These are phyloP conservation scores for Caulochytrium protostelioides DNA, from an alignment of 371 early-diverging fungal species.

Conservation along the genomic window DNA sequence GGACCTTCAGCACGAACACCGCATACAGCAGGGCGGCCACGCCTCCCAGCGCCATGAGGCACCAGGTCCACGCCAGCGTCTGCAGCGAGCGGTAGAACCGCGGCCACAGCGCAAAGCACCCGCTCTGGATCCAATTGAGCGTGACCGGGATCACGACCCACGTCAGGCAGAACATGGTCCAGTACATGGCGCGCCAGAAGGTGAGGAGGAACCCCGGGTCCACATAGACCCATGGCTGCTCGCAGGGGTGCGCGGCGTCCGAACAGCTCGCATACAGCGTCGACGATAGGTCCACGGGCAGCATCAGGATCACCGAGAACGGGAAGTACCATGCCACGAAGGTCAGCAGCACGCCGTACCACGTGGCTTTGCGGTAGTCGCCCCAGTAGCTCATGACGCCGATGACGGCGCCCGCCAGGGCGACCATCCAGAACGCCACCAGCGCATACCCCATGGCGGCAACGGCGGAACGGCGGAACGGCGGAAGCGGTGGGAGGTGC, in stretches of 20 bases:
- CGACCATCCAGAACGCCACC: slow-evolving; percentile 18
- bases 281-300: slow-evolving; percentile 76
- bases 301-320: slow-evolving; percentile 62
- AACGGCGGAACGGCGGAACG: no score
- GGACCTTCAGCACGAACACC: slow-evolving; percentile 30
- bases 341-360: slow-evolving; percentile 16
- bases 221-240: slow-evolving; percentile 54
- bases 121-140: not conserved
- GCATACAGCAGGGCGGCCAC: slow-evolving; percentile 37
- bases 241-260: slow-evolving; percentile 26
- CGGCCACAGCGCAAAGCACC: not conserved
- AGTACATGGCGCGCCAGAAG: slow-evolving; percentile 75
- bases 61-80: not conserved
- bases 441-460: slow-evolving; percentile 21
- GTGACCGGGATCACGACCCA: no score
- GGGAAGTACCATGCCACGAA: slow-evolving; percentile 62
- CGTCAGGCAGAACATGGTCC: slow-evolving; percentile 70
- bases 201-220: slow-evolving; percentile 36
- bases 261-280: not conserved
- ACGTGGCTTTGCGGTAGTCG: slow-evolving; percentile 14
- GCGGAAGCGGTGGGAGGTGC: no score
- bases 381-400: slow-evolving; percentile 48
- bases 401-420: slow-evolving; percentile 30
- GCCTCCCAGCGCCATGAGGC: not conserved
- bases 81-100: not conserved